Evolutionary conservation across 2,329 filamentous ascomycete genomes (phyloP).

Genomic region (Fusarium ramigenum): DNA sequence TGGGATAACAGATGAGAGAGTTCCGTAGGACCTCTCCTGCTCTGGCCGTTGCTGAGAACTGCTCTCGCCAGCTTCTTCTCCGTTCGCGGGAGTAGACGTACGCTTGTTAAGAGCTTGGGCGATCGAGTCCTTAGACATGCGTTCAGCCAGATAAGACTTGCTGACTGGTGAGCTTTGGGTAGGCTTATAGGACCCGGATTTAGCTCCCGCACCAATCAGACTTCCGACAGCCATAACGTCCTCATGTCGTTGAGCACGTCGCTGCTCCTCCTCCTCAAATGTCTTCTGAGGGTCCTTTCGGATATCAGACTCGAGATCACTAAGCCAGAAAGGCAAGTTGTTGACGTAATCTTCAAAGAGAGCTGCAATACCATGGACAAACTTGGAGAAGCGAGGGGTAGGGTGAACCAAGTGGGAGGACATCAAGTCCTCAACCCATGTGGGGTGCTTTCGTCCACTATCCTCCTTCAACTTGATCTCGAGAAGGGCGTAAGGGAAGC

Average conservation of each 20-base stretch:
- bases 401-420: constrained; percentile 91
- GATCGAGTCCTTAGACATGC: constrained; percentile 55
- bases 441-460: constrained; percentile 72
- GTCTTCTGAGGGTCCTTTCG: constrained; percentile 90
- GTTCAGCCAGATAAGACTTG: constrained; percentile 70
- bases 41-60: constrained; percentile 50
- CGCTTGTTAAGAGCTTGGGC: constrained; percentile 42
- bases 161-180: constrained; percentile 73
- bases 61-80: constrained; percentile 50
- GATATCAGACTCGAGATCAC: constrained; percentile 91
- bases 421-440: constrained; percentile 94
- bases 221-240: constrained; percentile 91
- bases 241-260: constrained; percentile 80
- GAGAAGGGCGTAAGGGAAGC: constrained; percentile 89
- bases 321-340: constrained; percentile 94
- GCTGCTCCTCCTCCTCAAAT: constrained; percentile 90
- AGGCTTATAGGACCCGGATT: constrained; percentile 63
- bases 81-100: constrained; percentile 37
- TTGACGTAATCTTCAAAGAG: constrained; percentile 98
- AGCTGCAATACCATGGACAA: constrained; percentile 89
- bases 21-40: constrained; percentile 57
- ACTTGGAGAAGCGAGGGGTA: constrained; percentile 93
- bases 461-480: constrained; percentile 89
- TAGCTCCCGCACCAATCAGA: constrained; percentile 75
- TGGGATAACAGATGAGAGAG: constrained; percentile 79